Conservation (phyloP, 2,329 filamentous ascomycete species). For the Cordyceps cicadae region DNA sequence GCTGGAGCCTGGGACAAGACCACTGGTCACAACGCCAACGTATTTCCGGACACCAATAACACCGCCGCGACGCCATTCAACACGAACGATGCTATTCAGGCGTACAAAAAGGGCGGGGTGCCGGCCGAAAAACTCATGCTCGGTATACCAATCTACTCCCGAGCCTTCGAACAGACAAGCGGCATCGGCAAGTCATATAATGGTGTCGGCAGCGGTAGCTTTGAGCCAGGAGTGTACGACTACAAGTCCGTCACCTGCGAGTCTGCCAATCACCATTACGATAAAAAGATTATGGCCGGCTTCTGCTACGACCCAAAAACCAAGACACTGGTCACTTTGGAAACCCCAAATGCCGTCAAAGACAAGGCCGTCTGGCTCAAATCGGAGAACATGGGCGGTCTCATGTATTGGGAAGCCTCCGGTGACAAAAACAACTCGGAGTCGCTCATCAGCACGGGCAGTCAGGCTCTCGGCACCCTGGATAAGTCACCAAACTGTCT, state of each 20-base stretch:
- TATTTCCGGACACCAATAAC: conserved; percentile 48
- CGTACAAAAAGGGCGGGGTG: conserved; percentile 58
- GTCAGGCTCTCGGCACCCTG: conserved; percentile 33
- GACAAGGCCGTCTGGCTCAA: conserved; percentile 60
- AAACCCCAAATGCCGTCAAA: conserved; percentile 51
- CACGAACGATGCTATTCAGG: conserved; percentile 54
- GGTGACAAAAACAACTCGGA: conserved; percentile 52
- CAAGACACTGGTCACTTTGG: conserved; percentile 63
- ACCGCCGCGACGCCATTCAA: conserved; percentile 59
- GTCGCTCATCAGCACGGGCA: conserved; percentile 49
- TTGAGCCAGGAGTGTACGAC: conserved; percentile 70
- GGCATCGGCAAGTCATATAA: conserved; percentile 57
- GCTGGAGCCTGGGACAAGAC: conserved; percentile 60
- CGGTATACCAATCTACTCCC: conserved; percentile 58
- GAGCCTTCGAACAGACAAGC: conserved; percentile 33
- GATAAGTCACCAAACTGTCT: conserved; percentile 42
- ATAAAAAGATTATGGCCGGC: conserved; percentile 50
- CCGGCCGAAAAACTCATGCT: conserved; percentile 60
- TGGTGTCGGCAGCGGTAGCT: conserved; percentile 59
- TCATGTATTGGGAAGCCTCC: conserved; percentile 81
- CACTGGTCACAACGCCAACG: conserved; percentile 64
- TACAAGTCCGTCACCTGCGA: conserved; percentile 66
- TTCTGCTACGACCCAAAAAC: conserved; percentile 60
- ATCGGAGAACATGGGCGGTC: conserved; percentile 56
- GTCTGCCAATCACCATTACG: conserved; percentile 49